Base-by-base conservation (phyloP, 345 rosid genomes). In the Carallia pectinifolia region DNA sequence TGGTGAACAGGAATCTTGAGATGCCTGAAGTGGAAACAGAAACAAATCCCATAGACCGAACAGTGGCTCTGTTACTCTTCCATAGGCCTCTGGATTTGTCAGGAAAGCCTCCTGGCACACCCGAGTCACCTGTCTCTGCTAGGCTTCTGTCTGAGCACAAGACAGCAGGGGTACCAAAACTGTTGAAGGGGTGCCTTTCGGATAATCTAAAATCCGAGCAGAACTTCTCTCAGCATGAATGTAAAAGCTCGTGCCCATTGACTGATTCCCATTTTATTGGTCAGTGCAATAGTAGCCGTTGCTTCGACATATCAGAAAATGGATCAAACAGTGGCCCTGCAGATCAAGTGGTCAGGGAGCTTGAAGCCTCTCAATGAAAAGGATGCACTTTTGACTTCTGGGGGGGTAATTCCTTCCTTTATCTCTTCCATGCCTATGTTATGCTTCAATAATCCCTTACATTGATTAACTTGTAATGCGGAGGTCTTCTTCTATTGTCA, bases 21-120 rank as follows among this genome's bases (percentile, higher is more conserved):
- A 81, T 87, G 80, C 76, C 87, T 61, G 91, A 86, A 64, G 79
- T 65, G 58, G 97, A 95, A 86, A 86, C 96, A 47, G 91, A 85
- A 82, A 95, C 96, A 69, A 95, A 95, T 70, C 94, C 97, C 40
- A 81, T 89, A 55, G 97, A 95, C 74, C 88, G 98, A 62, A 80
- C 83, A 38, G 89, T 95, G 64, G 99, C 98, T 64, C 91, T 83
- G 82, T 84, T 95, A 81, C 96, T 95, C 78, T 92, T 95, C 70
- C 92, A 87, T 71, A 81, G 90, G 77, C 91, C 91, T 38, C 50
- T 77, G 65, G 91, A 90, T 37, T 64, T 73, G 56, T 70, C 80
- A 1, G 76, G 74, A 72, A 91, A 84, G 65, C 81, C 76, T 70
- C 72, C 81, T 30, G 88, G 77, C 69, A 85, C 85, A 19, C 82